Evolutionary conservation across 2,329 filamentous ascomycete species (phyloP), one percentile per base, ranked within the genome.

Genomic region (Paraconiothyrium sp.): DNA sequence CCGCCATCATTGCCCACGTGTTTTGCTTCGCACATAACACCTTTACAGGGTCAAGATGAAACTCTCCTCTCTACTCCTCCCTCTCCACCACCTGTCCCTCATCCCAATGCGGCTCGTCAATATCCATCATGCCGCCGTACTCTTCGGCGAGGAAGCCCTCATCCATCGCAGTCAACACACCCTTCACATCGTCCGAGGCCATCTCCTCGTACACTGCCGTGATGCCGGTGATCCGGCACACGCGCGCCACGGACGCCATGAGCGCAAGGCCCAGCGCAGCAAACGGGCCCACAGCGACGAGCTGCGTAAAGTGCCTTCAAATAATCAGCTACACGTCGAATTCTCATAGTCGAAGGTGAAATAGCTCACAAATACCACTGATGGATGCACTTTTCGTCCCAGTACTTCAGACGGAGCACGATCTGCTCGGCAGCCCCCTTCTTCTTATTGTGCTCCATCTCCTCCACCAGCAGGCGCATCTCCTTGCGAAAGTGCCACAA

Each of bases 401-500:
- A 82, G 55, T 75, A 79, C 9, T 51, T 62, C 14, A 82, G 48
- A 9, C 78, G 67, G 16, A 73, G 66, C 32, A 75, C 59, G 2
- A 81, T 67, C 4, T 67, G 72, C 37, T 58, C 61, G 2, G 62
- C 61, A 3, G 66, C 58, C 39, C 70, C 63, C 4, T 57, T 65
- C 54, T 66, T 72, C 62, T 68, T 71, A 43, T 48, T 61, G 37
- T 46, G 54, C 32, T 68, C 64, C 27, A 78, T 56, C 11, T 76
- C 75, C 1, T 64, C 60, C 1, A 84, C 70, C 2, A 97, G 80
- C 58, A 85, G 84, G 9, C 80, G 79, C 9, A 90, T 76, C 59
- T 88, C 84, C 50, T 92, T 90, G 39, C 92, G 88, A 66, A 97
- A 84, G 66, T 90, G 85, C 57, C 85, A 85, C 63, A 97, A 88